These are phyloP conservation scores for Diaporthe citrichinensis DNA, from an alignment of 2,329 filamentous ascomycete genomes.

Conservation along the genomic window DNA sequence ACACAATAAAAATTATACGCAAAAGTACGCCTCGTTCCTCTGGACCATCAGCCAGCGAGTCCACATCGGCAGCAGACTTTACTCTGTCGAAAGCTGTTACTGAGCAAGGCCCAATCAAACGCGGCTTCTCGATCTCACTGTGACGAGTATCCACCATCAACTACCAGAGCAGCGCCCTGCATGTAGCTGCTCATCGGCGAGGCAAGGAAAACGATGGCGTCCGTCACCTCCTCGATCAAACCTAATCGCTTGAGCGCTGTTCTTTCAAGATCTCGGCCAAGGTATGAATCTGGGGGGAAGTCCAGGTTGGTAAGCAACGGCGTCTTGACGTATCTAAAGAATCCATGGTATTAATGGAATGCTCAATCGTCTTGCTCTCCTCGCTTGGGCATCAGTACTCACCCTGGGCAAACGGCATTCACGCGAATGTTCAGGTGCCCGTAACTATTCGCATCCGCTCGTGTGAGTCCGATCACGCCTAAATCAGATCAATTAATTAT, in stretches of 20 bases:
- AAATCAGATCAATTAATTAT: background rate
- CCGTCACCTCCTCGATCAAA: constrained; percentile 66
- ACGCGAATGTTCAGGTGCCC: constrained; percentile 13
- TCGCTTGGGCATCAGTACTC: background rate
- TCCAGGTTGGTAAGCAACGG: background rate
- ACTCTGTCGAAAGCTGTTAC: background rate
- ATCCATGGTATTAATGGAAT: background rate
- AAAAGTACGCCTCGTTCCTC: background rate
- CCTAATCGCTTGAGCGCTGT: constrained; percentile 64
- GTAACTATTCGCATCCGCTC: constrained; percentile 20
- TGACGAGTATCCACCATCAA: constrained; percentile 60
- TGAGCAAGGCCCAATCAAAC: background rate
- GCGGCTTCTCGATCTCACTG: background rate
- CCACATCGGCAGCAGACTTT: background rate
- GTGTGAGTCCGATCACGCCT: constrained; percentile 5
- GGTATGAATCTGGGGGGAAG: background rate
- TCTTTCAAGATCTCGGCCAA: constrained; percentile 54
- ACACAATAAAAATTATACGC: background rate
- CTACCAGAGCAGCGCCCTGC: constrained; percentile 61
- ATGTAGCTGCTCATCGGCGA: constrained; percentile 68
- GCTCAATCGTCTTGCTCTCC: no score
- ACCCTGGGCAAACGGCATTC: constrained; percentile 17
- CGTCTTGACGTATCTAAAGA: background rate
- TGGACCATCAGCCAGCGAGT: no score
- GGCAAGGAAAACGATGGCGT: constrained; percentile 65